Base-by-base conservation (phyloP, 1,284 basidiomycete species). In the Trametes pubescens region DNA sequence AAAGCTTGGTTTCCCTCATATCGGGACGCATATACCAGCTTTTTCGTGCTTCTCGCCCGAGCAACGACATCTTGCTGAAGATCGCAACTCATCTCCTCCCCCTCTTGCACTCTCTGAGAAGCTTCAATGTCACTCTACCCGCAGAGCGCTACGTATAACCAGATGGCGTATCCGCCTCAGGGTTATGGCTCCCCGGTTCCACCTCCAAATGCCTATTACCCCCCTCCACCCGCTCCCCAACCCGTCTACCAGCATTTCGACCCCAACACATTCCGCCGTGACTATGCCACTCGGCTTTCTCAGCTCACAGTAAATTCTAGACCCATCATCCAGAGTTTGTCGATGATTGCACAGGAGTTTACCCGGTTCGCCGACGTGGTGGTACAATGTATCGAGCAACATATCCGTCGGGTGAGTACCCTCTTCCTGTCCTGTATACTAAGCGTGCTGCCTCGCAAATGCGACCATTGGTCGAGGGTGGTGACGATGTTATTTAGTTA, bases 231-330 rank as follows among this genome's bases (percentile, higher is more conserved):
- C 14, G 63, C 69, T 13, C 67, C 70, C 26, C 74, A 72, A 46
- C 73, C 70, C n/a, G 66, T 70, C 56, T 86, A 84, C 76, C 66
- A 61, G 48, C 81, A 84, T 74, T 77, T 87, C 79, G 91, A 93
- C 76, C 86, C 93, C 37, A 84, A 84, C 73, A 84, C 85, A 38
- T 96, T 96, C 78, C 91, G 94, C 70, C 87, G 87, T 79, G 91
- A 94, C 77, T 95, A 92, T 79, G 79, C 86, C 67, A 78, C 82
- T 54, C 91, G 94, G 64, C 88, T 99, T 64, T 83, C 88, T 72
- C 87, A 92, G 70, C 89, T 99, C 66, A 96, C 91, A 47, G 90
- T 97, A 83, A 99, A 99, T 80, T 98, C 96, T 70, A 92, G 96
- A 75, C 94, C 95, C 16, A 91, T 98, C 69, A 99, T 99, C 72